Evolutionary conservation across 2,329 filamentous ascomycete genomes (phyloP).

Genomic region (Colletotrichum euphorbiae): DNA sequence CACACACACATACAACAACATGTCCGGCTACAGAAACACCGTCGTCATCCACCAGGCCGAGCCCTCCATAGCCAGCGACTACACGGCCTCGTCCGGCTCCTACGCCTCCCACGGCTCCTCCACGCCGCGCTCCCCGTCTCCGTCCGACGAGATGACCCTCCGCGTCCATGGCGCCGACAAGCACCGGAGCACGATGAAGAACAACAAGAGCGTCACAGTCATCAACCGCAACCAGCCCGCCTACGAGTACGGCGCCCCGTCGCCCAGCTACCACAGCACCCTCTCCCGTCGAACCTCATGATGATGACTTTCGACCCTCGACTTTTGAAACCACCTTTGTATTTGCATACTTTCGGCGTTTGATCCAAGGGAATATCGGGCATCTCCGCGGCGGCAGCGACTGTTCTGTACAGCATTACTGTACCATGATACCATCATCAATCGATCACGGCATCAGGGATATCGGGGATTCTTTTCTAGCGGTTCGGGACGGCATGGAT

Average conservation of each 20-base stretch:
- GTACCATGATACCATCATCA: neutral
- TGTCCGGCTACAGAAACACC: constrained; percentile 43
- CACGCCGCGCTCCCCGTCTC: constrained; percentile 29
- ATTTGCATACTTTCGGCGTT: constrained; percentile 12
- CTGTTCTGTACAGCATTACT: neutral
- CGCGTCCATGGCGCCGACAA: constrained; percentile 50
- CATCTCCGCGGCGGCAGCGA: neutral
- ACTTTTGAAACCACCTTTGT: neutral
- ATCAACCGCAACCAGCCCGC: constrained; percentile 48
- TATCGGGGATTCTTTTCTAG: neutral
- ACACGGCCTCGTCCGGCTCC: constrained; percentile 44
- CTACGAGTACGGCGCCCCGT: constrained; percentile 48
- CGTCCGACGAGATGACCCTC: constrained; percentile 40
- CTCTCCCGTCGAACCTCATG: neutral
- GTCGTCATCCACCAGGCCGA: constrained; percentile 50
- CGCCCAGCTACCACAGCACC: constrained; percentile 44
- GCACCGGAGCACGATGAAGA: constrained; percentile 44
- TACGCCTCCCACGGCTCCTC: constrained; percentile 35
- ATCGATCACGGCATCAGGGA: neutral
- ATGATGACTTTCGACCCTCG: too few relatives aligned
- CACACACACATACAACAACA: constrained; percentile 13
- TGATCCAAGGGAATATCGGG: neutral
- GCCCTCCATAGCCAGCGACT: constrained; percentile 46
- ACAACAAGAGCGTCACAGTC: constrained; percentile 47
- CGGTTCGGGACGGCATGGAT: neutral